phyloP scores from a whole-genome alignment of 2,329 filamentous ascomycete genomes.

The Neopestalotiopsis sp. region DNA sequence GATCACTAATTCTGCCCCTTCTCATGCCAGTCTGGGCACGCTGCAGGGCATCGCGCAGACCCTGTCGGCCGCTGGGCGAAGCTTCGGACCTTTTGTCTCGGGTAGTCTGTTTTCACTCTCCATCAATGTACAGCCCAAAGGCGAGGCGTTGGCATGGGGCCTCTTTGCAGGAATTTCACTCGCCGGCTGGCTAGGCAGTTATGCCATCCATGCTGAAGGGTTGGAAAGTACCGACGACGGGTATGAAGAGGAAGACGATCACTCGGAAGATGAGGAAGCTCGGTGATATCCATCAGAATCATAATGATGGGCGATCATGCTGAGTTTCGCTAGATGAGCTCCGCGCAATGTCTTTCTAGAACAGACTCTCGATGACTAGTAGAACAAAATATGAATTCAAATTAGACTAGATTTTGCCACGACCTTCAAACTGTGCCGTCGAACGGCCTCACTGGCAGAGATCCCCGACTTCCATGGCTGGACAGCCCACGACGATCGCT shows the following conservation, averaged over 20 bases:
- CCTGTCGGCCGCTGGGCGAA: conserved; percentile 86
- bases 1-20: conserved; percentile 93
- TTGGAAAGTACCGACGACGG: conserved; percentile 64
- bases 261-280: conserved; percentile 25
- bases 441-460: too few species aligned
- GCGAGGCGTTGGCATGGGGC: conserved; percentile 85
- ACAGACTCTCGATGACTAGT: not conserved
- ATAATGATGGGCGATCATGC: not conserved
- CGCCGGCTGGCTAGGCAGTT: conserved; percentile 78
- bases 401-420: not conserved
- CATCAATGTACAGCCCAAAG: conserved; percentile 75
- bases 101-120: conserved; percentile 86
- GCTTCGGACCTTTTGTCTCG: conserved; percentile 86
- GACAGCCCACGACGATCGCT: too few species aligned
- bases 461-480: too few species aligned
- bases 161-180: conserved; percentile 85
- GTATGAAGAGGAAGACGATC: conserved; percentile 39
- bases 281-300: not conserved
- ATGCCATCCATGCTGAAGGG: conserved; percentile 72
- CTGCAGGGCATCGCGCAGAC: conserved; percentile 95
- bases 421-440: too few species aligned
- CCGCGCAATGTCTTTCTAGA: not conserved
- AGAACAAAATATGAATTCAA: not conserved
- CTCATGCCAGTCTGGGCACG: conserved; percentile 83
- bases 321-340: not conserved